These are phyloP conservation scores for Onygenales sp. DNA, from an alignment of 2,329 filamentous ascomycete genomes.

Conservation along the genomic window DNA sequence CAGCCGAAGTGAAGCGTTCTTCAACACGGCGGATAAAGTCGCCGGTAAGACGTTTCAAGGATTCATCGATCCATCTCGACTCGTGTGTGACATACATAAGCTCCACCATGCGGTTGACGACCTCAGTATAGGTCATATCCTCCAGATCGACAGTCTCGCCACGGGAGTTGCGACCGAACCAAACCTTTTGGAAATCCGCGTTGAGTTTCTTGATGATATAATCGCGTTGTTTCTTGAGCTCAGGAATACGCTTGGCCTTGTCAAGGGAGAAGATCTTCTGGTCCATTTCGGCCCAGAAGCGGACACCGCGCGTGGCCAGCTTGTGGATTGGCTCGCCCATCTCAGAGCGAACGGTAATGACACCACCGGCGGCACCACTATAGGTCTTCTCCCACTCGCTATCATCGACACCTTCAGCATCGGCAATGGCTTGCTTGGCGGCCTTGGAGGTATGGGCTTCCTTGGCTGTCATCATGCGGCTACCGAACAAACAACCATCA, in stretches of 20 bases:
- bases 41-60: slow-evolving; percentile 71
- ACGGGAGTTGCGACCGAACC: slow-evolving; percentile 79
- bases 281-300: slow-evolving; percentile 98
- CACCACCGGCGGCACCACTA: slow-evolving; percentile 79
- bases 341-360: slow-evolving; percentile 94
- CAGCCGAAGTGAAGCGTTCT: slow-evolving; percentile 75
- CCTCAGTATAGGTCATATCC: slow-evolving; percentile 90
- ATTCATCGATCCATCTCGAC: slow-evolving; percentile 81
- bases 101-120: slow-evolving; percentile 77
- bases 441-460: slow-evolving; percentile 80
- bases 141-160: slow-evolving; percentile 79
- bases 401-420: slow-evolving; percentile 74
- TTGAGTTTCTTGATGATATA: slow-evolving; percentile 95
- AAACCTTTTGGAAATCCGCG: slow-evolving; percentile 92
- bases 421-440: slow-evolving; percentile 83
- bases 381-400: slow-evolving; percentile 86
- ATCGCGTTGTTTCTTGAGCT: slow-evolving; percentile 77
- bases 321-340: slow-evolving; percentile 99
- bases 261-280: slow-evolving; percentile 94
- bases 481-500: slow-evolving; percentile 83
- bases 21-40: slow-evolving; percentile 96
- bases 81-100: slow-evolving; percentile 89
- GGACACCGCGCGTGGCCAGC: slow-evolving; percentile 88
- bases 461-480: slow-evolving; percentile 90
- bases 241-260: slow-evolving; percentile 82